Evolutionary conservation across 768 basidiomycete genomes (phyloP), one percentile per base, ranked within the genome.

Genomic region (Pulveroboletus sp.): DNA sequence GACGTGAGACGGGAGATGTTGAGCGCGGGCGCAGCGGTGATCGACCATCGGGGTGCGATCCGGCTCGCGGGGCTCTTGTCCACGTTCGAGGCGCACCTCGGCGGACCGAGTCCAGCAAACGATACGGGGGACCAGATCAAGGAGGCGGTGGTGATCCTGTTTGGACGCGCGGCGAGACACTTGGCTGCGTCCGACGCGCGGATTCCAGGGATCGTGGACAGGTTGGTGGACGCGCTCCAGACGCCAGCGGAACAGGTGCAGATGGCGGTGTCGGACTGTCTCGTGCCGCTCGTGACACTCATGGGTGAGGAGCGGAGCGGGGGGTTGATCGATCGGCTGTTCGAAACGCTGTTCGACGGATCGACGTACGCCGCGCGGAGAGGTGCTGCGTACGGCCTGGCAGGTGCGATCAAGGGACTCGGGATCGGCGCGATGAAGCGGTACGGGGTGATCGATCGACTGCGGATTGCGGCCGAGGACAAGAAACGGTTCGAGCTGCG

Each of bases 171-270:
- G 8, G 95, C 95, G 6, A 77, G 89, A 7, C 93, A 97, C 69
- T 75, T 99, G 37, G 81, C 89, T 42, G 69, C 82, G 3, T 76
- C 80, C 0, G 93, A 97, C 64, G 54, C 75, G 5, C 85, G 93
- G 1, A 82, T 96, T 36, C 86, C 89, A 0, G 68, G 71, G 11
- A 89, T 97, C 53, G 86, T 97, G 9, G 83, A 91, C 53, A 76
- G 93, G 10, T 74, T 98, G 17, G 81, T 95, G 8, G 89, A 89
- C 27, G 91, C 95, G 1, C 74, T 99, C 49, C 87, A 86, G 68
- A 98, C 94, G 0, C 96, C 95, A 0, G 82, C 93, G 3, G 96
- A 99, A 64, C 86, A 94, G 63, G 96, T 99, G 0, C 95, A 98
- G 65, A 85, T 91, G 38, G 94, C 96, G 8, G 93, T 98, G 2